phyloP scores from a whole-genome alignment of 1,284 basidiomycete genomes.

The Melampsora larici-populina region DNA sequence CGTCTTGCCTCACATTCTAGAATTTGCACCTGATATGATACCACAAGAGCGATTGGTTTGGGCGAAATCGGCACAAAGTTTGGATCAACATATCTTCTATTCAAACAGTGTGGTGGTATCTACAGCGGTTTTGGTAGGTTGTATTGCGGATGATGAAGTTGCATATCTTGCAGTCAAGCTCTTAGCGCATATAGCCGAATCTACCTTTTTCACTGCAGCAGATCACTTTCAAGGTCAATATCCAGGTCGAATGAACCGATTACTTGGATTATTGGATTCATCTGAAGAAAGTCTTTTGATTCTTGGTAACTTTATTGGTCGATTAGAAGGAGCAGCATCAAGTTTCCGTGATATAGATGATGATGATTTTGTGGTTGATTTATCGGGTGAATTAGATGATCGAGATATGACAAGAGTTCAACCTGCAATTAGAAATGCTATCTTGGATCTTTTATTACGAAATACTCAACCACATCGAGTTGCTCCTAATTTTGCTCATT shows the following conservation, averaged over 20 bases:
- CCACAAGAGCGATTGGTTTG: slow-evolving; percentile 61
- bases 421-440: slow-evolving; percentile 68
- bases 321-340: slow-evolving; percentile 61
- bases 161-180: slow-evolving; percentile 77
- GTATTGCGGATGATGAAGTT: slow-evolving; percentile 66
- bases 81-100: slow-evolving; percentile 79
- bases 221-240: slow-evolving; percentile 63
- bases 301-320: slow-evolving; percentile 69
- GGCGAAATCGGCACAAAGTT: slow-evolving; percentile 61
- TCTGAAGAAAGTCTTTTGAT: slow-evolving; percentile 83
- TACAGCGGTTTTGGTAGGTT: slow-evolving; percentile 75
- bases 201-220: slow-evolving; percentile 59
- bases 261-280: slow-evolving; percentile 75
- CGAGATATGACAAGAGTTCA: slow-evolving; percentile 62
- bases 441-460: slow-evolving; percentile 79
- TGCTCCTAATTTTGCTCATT: slow-evolving; percentile 84
- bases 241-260: slow-evolving; percentile 57
- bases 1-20: slow-evolving; percentile 71
- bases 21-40: slow-evolving; percentile 60
- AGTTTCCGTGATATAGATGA: slow-evolving; percentile 50
- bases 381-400: slow-evolving; percentile 57
- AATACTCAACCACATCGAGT: slow-evolving; percentile 66
- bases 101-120: slow-evolving; percentile 71
- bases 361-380: slow-evolving; percentile 48
- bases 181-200: slow-evolving; percentile 64